phyloP scores from a whole-genome alignment of 176 grass and related monocot genomes.

The Bromus sterilis region DNA sequence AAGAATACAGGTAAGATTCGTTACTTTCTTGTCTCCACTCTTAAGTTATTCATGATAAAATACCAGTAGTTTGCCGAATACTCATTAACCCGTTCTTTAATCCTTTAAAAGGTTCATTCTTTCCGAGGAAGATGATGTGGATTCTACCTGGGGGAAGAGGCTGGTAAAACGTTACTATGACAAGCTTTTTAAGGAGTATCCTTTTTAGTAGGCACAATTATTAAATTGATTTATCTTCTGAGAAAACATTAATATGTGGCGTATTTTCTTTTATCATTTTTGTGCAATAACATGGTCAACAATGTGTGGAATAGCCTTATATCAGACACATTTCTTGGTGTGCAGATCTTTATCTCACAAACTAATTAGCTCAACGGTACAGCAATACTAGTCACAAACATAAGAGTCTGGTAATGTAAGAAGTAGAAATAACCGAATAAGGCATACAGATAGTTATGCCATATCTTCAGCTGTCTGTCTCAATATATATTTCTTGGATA shows the following conservation, averaged over 20 bases:
- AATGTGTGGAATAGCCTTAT: background rate
- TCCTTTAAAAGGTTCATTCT: conserved; percentile 65
- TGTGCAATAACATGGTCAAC: background rate
- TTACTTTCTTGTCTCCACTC: background rate
- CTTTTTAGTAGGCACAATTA: conserved; percentile 19
- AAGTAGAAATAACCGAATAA: background rate
- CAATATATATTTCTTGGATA: background rate
- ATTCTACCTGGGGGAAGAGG: conserved; percentile 89
- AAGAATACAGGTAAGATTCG: conserved; percentile 68
- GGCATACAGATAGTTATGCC: background rate
- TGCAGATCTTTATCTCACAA: background rate
- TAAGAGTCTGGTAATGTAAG: background rate
- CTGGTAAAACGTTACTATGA: conserved; percentile 86
- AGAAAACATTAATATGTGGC: background rate
- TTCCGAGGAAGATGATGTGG: conserved; percentile 88
- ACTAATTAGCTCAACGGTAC: background rate
- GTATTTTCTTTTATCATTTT: background rate
- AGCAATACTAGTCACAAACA: background rate
- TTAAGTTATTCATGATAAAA: background rate
- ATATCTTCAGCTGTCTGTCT: background rate
- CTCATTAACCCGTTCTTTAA: background rate
- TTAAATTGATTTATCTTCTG: background rate
- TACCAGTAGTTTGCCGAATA: background rate
- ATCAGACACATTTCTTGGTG: background rate
- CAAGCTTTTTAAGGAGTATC: conserved; percentile 99